These are phyloP conservation scores for Penicillium steckii DNA, from an alignment of 495 filamentous ascomycete genomes.

Conservation along the genomic window DNA sequence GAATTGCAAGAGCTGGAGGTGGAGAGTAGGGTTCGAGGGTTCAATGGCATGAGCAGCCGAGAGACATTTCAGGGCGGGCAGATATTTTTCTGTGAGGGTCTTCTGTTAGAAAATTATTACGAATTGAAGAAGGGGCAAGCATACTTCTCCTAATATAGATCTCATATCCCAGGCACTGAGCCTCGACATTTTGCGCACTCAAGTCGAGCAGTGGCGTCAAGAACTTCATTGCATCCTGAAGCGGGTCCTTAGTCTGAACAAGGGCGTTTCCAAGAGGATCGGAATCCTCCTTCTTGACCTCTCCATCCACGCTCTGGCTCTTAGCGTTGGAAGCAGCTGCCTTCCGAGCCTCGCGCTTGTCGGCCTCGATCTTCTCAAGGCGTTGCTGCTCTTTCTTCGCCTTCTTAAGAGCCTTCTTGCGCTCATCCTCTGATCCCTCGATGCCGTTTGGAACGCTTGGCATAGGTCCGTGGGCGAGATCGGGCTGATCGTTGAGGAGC, in stretches of 20 bases:
- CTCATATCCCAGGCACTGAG: conserved; percentile 84
- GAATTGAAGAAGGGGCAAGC: conserved; percentile 23
- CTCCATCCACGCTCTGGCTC: conserved; percentile 42
- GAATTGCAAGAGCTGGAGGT: conserved; percentile 73
- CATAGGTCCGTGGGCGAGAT: conserved; percentile 55
- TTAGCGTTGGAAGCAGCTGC: conserved; percentile 48
- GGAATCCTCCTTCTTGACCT: conserved; percentile 75
- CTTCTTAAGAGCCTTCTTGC: conserved; percentile 94
- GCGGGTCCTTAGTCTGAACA: conserved; percentile 73
- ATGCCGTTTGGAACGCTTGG: conserved; percentile 56
- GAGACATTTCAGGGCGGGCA: conserved; percentile 83
- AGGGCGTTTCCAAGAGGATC: conserved; percentile 82
- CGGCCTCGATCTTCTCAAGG: conserved; percentile 74
- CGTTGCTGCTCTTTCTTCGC: conserved; percentile 89
- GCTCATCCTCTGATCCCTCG: conserved; percentile 62
- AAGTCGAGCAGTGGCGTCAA: conserved; percentile 75
- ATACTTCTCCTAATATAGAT: conserved; percentile 77
- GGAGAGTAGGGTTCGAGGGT: conserved; percentile 68
- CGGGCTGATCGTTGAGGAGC: conserved; percentile 72
- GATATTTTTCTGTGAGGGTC: conserved; percentile 64
- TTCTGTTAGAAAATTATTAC: conserved; percentile 22
- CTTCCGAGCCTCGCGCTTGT: conserved; percentile 65
- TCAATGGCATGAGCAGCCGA: conserved; percentile 69
- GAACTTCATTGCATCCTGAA: conserved; percentile 87
- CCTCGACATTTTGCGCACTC: conserved; percentile 77